These are phyloP conservation scores for Neofusicoccum sp. DNA, from an alignment of 2,329 filamentous ascomycete genomes.

Conservation along the genomic window DNA sequence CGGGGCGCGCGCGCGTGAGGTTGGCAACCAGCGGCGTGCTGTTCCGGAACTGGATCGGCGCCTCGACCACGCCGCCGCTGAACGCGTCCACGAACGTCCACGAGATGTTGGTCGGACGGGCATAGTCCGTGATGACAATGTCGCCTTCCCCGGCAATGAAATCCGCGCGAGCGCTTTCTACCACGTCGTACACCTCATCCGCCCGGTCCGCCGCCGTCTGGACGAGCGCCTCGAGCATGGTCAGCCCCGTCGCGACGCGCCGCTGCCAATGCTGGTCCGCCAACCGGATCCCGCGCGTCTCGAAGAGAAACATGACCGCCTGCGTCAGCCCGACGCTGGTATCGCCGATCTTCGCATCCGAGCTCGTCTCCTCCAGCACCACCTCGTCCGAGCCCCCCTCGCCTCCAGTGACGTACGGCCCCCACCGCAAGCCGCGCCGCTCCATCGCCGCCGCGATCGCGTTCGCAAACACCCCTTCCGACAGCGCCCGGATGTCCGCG, in stretches of 20 bases:
- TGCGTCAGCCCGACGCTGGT: constrained; percentile 42
- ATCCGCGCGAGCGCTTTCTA: constrained; percentile 24
- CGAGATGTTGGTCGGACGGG: constrained; percentile 24
- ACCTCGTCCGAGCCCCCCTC: constrained; percentile 25
- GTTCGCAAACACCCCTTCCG: constrained; percentile 37
- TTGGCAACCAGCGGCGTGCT: constrained; percentile 26
- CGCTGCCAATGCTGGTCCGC: constrained; percentile 39
- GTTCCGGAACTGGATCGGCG: constrained; percentile 18
- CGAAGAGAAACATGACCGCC: constrained; percentile 38
- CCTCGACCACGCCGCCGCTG: constrained; percentile 26
- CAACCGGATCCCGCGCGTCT: constrained; percentile 40
- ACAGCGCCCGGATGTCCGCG: constrained; percentile 34
- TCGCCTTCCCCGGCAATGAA: constrained; percentile 27
- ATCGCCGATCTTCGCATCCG: constrained; percentile 40
- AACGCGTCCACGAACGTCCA: constrained; percentile 23
- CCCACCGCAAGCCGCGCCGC: constrained; percentile 35
- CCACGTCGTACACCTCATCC: too few relatives aligned
- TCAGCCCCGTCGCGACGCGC: constrained; percentile 35
- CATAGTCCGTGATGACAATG: constrained; percentile 28
- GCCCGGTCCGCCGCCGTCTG: constrained; percentile 39
- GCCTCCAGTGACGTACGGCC: constrained; percentile 37
- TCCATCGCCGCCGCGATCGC: constrained; percentile 34
- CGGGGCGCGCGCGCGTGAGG: constrained; percentile 26
- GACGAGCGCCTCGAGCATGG: constrained; percentile 38
- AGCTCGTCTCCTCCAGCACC: constrained; percentile 36